phyloP scores from a whole-genome alignment of 2,329 filamentous ascomycete genomes.

The Botrytis paeoniae region DNA sequence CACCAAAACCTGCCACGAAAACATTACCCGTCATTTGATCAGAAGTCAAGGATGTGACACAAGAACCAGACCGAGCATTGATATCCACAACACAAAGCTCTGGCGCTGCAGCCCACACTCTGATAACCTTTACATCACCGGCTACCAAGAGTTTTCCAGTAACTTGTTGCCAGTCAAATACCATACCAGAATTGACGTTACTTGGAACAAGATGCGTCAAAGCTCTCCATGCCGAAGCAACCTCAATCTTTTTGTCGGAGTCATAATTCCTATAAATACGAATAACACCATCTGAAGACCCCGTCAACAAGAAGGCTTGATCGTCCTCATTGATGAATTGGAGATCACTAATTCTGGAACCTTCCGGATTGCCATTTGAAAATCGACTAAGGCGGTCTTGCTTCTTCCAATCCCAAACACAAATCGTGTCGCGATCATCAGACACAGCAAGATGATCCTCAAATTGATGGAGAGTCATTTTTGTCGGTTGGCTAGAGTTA shows the following conservation, averaged over 20 bases:
- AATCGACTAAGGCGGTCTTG: conserved; percentile 76
- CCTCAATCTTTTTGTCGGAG: conserved; percentile 68
- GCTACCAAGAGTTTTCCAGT: conserved; percentile 92
- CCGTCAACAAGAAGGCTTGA: conserved; percentile 89
- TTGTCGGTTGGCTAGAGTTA: conserved; percentile 83
- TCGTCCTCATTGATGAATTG: conserved; percentile 99
- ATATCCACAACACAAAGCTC: conserved; percentile 94
- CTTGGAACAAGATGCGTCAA: conserved; percentile 91
- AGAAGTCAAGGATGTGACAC: conserved; percentile 91
- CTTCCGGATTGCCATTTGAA: conserved; percentile 88
- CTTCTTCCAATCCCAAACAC: conserved; percentile 90
- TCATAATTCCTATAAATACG: conserved; percentile 94
- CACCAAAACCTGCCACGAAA: conserved; percentile 94
- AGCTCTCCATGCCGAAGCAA: conserved; percentile 88
- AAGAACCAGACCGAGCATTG: conserved; percentile 88
- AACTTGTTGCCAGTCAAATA: conserved; percentile 99
- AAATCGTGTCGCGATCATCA: conserved; percentile 87
- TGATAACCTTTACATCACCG: conserved; percentile 90
- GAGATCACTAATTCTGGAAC: conserved; percentile 90
- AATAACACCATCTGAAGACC: conserved; percentile 90
- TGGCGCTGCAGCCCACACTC: conserved; percentile 91
- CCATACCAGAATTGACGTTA: conserved; percentile 90
- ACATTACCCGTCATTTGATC: conserved; percentile 97
- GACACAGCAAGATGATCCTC: conserved; percentile 93
- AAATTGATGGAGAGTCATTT: conserved; percentile 96